These are phyloP conservation scores for Marasmius tenuissimus DNA, from an alignment of 1,284 basidiomycete species.

Conservation along the genomic window DNA sequence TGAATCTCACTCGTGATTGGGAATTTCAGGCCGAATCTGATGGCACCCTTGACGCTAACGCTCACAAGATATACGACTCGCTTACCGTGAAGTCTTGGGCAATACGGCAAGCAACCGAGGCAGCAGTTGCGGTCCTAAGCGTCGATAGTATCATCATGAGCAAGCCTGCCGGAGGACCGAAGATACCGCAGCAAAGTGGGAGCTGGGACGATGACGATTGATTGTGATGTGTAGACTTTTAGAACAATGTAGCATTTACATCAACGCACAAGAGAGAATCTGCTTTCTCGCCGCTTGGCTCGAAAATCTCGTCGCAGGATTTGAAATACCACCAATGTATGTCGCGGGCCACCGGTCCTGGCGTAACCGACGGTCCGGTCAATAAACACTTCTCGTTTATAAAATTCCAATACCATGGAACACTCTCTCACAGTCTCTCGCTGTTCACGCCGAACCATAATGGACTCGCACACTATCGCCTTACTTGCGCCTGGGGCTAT, in stretches of 20 bases:
- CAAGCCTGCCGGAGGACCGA: conserved; percentile 87
- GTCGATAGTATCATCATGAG: conserved; percentile 99
- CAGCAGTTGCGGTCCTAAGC: conserved; percentile 90
- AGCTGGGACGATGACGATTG: conserved; percentile 82
- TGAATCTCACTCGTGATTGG: conserved; percentile 9
- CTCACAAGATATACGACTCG: conserved; percentile 78
- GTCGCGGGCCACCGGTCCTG: no score
- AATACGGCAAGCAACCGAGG: conserved; percentile 86
- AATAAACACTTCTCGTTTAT: no score
- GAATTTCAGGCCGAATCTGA: conserved; percentile 65
- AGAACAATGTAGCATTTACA: background rate
- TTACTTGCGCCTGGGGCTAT: conserved; percentile 34
- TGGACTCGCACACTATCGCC: conserved; percentile 22
- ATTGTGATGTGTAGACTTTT: background rate
- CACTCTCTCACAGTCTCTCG: no score
- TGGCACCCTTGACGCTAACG: conserved; percentile 66
- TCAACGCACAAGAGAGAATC: no score
- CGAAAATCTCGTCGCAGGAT: no score
- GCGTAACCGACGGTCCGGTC: no score
- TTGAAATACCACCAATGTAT: no score
- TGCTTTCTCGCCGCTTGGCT: no score
- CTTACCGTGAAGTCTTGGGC: conserved; percentile 91
- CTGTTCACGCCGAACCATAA: background rate
- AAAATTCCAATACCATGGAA: no score
- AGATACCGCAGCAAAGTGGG: conserved; percentile 78